Conservation (phyloP, 495 filamentous ascomycete species). For the Xylaria flabelliformis region DNA sequence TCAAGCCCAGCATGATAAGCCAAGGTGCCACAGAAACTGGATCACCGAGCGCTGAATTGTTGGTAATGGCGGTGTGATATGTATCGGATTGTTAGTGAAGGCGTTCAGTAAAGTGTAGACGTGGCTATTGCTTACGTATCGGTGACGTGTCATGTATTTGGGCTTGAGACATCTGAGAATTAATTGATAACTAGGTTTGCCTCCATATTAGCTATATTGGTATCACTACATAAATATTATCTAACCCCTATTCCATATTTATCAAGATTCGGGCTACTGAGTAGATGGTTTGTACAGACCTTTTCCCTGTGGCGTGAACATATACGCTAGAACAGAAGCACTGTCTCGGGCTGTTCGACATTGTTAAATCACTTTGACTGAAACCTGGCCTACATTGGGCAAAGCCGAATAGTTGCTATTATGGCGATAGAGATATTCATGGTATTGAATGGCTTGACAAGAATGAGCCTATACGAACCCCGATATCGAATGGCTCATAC, state of each 20-base stretch:
- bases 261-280: too few species aligned
- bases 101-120: not conserved
- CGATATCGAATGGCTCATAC: not conserved
- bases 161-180: not conserved
- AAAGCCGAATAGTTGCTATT: not conserved
- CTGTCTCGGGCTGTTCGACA: slow-evolving; percentile 4
- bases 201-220: not conserved
- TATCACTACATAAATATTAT: not conserved
- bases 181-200: not conserved
- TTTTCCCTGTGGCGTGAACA: not conserved
- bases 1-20: not conserved
- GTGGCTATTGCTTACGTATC: slow-evolving; percentile 10
- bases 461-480: not conserved
- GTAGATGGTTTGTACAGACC: not conserved
- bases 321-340: not conserved
- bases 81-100: not conserved
- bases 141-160: slow-evolving; percentile 5
- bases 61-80: not conserved
- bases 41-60: not conserved
- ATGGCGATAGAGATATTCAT: not conserved
- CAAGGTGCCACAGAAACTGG: not conserved
- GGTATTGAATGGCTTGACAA: not conserved
- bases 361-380: not conserved
- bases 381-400: not conserved
- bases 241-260: not conserved